A percentile compares a stretch with the other conserved stretches of the same genome.
phyloP scores from a whole-genome alignment of 805 yeast genomes.

The Debaryomyces prosopidis region DNA sequence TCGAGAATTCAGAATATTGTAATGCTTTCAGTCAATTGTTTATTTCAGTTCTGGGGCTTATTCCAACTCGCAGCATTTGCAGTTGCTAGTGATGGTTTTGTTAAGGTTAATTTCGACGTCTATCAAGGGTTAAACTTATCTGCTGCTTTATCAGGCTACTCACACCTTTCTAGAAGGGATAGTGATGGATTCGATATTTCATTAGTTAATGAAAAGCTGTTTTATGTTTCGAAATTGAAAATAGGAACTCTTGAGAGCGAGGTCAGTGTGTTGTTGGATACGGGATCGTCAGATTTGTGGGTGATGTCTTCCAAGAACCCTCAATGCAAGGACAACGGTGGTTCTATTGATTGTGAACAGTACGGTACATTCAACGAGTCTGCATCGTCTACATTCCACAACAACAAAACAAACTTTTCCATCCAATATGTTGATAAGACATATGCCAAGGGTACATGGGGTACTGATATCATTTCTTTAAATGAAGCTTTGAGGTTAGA shows the following conservation, averaged over 20 bases:
- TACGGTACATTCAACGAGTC: slow-evolving; percentile 40
- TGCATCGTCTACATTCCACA: slow-evolving; percentile 30
- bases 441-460: slow-evolving; percentile 53
- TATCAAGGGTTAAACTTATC: slow-evolving; percentile 19
- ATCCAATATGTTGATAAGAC: slow-evolving; percentile 51
- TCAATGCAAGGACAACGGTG: slow-evolving; percentile 23
- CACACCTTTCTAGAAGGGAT: background rate
- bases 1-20: background rate
- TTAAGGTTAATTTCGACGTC: slow-evolving; percentile 24
- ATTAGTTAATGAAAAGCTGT: slow-evolving; percentile 11
- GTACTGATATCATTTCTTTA: slow-evolving; percentile 18
- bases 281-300: slow-evolving; percentile 37
- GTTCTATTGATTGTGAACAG: slow-evolving; percentile 24
- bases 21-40: slow-evolving; percentile 8
- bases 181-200: slow-evolving; percentile 9
- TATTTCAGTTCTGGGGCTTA: slow-evolving; percentile 1
- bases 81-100: slow-evolving; percentile 18
- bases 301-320: slow-evolving; percentile 18
- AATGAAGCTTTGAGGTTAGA: slow-evolving; percentile 9
- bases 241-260: slow-evolving; percentile 21
- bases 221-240: slow-evolving; percentile 14
- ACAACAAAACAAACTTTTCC: slow-evolving; percentile 30
- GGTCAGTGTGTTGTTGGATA: slow-evolving; percentile 29
- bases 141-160: slow-evolving; percentile 15
- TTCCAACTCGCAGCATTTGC: slow-evolving; percentile 6